phyloP scores from a whole-genome alignment of 257 asterid genomes.

The Lavandula angustifolia region DNA sequence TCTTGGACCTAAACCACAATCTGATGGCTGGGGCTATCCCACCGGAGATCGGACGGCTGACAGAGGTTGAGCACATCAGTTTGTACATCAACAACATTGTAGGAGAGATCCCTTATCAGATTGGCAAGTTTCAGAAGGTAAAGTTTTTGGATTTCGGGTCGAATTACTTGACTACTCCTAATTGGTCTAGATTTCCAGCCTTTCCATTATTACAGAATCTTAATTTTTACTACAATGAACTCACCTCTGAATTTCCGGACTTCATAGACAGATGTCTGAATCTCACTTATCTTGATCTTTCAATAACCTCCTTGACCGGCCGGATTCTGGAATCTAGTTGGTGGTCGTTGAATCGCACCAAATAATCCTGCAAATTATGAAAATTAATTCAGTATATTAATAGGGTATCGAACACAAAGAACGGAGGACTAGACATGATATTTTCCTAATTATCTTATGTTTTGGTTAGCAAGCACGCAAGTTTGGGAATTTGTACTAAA shows the following conservation, averaged over 20 bases:
- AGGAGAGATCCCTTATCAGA: slow-evolving; percentile 63
- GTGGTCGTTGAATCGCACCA: no score
- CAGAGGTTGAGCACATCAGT: slow-evolving; percentile 45
- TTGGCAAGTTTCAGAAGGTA: slow-evolving; percentile 59
- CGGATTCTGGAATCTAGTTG: slow-evolving; percentile 61
- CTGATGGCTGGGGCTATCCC: slow-evolving; percentile 48
- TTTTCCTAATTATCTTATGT: no score
- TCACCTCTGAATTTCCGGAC: slow-evolving; percentile 56
- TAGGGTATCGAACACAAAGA: no score
- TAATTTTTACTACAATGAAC: slow-evolving; percentile 44
- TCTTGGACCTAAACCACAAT: slow-evolving; percentile 71
- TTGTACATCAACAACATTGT: slow-evolving; percentile 53
- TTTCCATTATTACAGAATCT: slow-evolving; percentile 58
- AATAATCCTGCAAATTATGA: slow-evolving; percentile 43
- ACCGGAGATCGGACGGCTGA: slow-evolving; percentile 60
- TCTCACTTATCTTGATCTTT: slow-evolving; percentile 66
- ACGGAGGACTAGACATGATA: no score
- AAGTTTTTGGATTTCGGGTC: slow-evolving; percentile 64
- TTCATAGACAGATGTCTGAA: slow-evolving; percentile 57
- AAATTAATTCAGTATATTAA: no score
- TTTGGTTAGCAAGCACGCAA: no score
- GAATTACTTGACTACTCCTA: slow-evolving; percentile 55
- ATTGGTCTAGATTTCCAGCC: slow-evolving; percentile 56
- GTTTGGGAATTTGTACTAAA: no score
- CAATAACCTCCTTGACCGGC: slow-evolving; percentile 53